Evolutionary conservation across 2,329 filamentous ascomycete species (phyloP).

Genomic region (Phoma herbarum): DNA sequence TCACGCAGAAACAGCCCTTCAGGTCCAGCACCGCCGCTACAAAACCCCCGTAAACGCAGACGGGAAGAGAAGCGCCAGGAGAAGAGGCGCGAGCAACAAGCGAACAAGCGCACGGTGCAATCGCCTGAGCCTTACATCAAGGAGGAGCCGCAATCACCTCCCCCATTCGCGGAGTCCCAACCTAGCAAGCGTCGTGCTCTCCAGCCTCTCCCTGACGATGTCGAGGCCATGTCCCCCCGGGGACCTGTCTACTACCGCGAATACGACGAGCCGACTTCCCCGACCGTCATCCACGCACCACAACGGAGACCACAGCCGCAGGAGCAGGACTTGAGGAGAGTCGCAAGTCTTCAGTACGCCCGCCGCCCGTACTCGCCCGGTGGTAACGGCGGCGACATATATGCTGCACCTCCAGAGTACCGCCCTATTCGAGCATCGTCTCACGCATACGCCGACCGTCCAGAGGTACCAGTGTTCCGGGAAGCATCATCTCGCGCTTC

Average conservation of each 20-base stretch:
- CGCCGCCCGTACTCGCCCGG: constrained; percentile 54
- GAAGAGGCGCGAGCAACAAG: constrained; percentile 48
- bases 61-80: constrained; percentile 53
- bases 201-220: constrained; percentile 47
- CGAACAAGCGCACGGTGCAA: constrained; percentile 44
- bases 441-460: constrained; percentile 54
- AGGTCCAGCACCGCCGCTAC: constrained; percentile 52
- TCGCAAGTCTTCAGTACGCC: constrained; percentile 59
- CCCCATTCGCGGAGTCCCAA: constrained; percentile 59
- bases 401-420: constrained; percentile 49
- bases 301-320: constrained; percentile 53
- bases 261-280: constrained; percentile 52
- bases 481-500: constrained; percentile 51
- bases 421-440: constrained; percentile 53
- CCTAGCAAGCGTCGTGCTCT: constrained; percentile 53
- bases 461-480: constrained; percentile 47
- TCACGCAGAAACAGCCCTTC: constrained; percentile 57
- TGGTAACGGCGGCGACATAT: constrained; percentile 42
- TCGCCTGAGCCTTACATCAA: constrained; percentile 65
- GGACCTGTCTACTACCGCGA: constrained; percentile 61
- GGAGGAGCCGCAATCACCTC: constrained; percentile 69
- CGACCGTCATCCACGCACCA: constrained; percentile 50
- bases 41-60: constrained; percentile 62
- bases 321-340: constrained; percentile 57
- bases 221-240: constrained; percentile 52